Evolutionary conservation across 202 grass and related monocot species (phyloP).

Genomic region (Zoysia matrella): DNA sequence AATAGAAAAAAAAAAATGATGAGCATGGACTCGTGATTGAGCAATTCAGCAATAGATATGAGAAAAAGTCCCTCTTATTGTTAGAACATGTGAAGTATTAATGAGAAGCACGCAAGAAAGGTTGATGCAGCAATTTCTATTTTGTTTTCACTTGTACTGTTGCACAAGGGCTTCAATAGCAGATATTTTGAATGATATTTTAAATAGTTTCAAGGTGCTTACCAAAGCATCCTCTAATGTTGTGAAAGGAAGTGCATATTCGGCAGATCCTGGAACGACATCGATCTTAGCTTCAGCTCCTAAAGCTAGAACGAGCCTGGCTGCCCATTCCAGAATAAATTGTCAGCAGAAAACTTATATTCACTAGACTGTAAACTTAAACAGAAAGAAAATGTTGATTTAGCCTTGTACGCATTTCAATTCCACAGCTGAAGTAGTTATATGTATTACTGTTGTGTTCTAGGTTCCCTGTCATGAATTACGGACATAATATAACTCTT

Average conservation of each 20-base stretch:
- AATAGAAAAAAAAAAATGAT: neutral
- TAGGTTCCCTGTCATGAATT: constrained; percentile 16
- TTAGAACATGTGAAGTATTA: neutral
- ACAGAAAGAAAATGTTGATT: neutral
- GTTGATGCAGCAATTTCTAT: neutral
- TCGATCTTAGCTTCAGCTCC: constrained; percentile 96
- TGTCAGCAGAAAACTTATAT: constrained; percentile 48
- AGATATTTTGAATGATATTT: constrained; percentile 31
- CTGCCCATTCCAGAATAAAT: constrained; percentile 78
- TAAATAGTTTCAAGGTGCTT: constrained; percentile 34
- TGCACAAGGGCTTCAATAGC: neutral
- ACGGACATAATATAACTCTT: neutral
- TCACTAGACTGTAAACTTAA: neutral
- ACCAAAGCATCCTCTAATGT: constrained; percentile 92
- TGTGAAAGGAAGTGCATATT: constrained; percentile 88
- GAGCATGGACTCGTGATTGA: neutral
- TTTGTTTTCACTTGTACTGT: neutral
- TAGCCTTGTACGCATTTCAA: neutral
- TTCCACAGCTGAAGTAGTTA: neutral
- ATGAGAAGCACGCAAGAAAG: constrained; percentile 8
- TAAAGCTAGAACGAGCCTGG: constrained; percentile 98
- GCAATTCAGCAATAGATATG: constrained; percentile 2
- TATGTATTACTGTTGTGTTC: neutral
- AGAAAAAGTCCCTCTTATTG: neutral
- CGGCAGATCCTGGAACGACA: constrained; percentile 78